phyloP scores from a whole-genome alignment of 768 basidiomycete genomes.

The Mycena latifolia region DNA sequence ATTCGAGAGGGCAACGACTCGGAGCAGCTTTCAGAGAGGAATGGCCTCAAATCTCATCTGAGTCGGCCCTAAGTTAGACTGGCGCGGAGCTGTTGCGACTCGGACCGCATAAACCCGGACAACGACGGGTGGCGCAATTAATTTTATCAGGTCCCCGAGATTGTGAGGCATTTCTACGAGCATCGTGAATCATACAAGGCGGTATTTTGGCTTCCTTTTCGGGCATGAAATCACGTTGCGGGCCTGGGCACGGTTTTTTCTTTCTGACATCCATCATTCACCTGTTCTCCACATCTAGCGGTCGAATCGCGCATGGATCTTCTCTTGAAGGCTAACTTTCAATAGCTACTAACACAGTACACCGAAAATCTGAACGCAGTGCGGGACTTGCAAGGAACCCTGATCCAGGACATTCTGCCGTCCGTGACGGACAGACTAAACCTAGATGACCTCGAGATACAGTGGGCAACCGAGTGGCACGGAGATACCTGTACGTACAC shows the following conservation, averaged over 20 bases:
- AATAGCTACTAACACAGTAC: conserved; percentile 55
- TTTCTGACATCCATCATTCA: neutral
- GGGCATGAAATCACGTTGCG: conserved; percentile 22
- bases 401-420: conserved; percentile 71
- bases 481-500: conserved; percentile 69
- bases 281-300: conserved; percentile 16
- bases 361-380: conserved; percentile 60
- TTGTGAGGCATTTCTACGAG: conserved; percentile 30
- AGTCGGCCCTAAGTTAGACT: neutral
- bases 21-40: conserved; percentile 2
- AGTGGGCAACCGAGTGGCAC: conserved; percentile 73
- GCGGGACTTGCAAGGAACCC: no score
- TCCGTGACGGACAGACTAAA: conserved; percentile 69
- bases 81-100: conserved; percentile 18
- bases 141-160: neutral
- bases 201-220: conserved; percentile 22
- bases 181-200: conserved; percentile 1
- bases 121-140: neutral
- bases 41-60: neutral
- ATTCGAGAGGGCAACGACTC: neutral
- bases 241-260: no score
- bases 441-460: conserved; percentile 57
- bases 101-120: neutral
- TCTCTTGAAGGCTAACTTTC: conserved; percentile 62
- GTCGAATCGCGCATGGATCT: no score